Percentiles rank a stretch among this genome's conserved stretches.
Evolutionary conservation across 164 flowering plant species (phyloP).

Genomic region (Vitis rupestris): DNA sequence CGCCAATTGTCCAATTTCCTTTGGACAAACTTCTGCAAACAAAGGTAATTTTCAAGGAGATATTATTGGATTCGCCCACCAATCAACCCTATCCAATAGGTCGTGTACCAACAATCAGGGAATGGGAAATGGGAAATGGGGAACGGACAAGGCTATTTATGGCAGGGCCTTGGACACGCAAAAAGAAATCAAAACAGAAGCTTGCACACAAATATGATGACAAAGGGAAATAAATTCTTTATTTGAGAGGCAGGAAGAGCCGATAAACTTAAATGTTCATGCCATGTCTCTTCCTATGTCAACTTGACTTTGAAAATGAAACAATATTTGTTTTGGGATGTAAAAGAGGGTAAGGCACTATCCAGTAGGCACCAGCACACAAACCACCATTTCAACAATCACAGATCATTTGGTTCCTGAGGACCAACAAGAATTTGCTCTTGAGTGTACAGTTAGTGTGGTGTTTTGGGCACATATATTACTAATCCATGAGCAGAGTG

Average conservation of each 20-base stretch:
- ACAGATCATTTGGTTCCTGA: neutral
- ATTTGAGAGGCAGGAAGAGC: neutral
- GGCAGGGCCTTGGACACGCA: no score
- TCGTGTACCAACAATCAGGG: no score
- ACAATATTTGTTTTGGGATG: neutral
- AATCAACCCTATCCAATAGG: no score
- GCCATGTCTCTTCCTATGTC: neutral
- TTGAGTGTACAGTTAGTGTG: neutral
- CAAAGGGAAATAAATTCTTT: neutral
- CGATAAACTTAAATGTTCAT: neutral
- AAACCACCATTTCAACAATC: conserved; percentile 1
- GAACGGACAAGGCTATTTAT: no score
- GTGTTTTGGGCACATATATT: neutral
- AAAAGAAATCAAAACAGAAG: no score
- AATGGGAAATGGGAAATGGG: no score
- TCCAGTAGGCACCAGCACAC: neutral
- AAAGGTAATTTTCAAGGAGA: no score
- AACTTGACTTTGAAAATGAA: neutral
- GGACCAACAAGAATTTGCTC: conserved; percentile 3
- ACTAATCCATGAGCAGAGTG: conserved; percentile 34
- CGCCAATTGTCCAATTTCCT: no score
- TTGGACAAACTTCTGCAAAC: no score
- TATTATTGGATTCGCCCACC: no score
- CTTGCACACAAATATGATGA: no score
- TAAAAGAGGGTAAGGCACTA: neutral